These are phyloP conservation scores for Phytophthora fragariaefolia DNA, from an alignment of 352 stramenopile genomes.

Conservation along the genomic window DNA sequence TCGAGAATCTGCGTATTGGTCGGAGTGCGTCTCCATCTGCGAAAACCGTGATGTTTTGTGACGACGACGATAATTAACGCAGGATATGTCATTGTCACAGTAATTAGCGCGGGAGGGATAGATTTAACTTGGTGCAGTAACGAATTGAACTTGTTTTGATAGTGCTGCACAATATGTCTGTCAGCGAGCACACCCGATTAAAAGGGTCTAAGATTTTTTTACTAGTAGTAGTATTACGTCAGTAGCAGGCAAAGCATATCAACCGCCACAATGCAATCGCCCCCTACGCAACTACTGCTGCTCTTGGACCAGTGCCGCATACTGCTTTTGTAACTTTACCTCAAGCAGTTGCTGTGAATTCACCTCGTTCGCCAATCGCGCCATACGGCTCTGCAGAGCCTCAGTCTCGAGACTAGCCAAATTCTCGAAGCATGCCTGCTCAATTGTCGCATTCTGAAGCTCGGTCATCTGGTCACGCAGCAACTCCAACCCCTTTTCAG, in stretches of 20 bases:
- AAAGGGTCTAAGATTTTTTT: neutral
- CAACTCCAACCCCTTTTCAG: slow-evolving; percentile 42
- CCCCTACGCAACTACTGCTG: slow-evolving; percentile 15
- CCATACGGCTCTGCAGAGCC: slow-evolving; percentile 70
- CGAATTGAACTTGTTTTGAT: neutral
- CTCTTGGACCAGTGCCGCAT: slow-evolving; percentile 54
- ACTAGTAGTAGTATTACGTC: too few species aligned
- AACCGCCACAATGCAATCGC: neutral
- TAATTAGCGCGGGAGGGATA: neutral
- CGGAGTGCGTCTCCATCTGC: slow-evolving; percentile 43
- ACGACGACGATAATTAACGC: slow-evolving; percentile 33
- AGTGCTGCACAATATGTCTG: neutral
- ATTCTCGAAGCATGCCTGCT: slow-evolving; percentile 71
- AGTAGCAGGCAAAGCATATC: neutral
- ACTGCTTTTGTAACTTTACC: slow-evolving; percentile 84
- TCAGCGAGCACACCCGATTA: neutral
- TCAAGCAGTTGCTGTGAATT: slow-evolving; percentile 80
- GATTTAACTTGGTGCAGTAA: neutral
- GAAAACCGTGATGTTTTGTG: slow-evolving; percentile 56
- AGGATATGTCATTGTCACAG: neutral
- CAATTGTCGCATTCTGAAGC: slow-evolving; percentile 68
- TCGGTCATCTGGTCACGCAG: slow-evolving; percentile 48
- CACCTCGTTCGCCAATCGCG: slow-evolving; percentile 70
- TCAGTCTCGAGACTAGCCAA: slow-evolving; percentile 59
- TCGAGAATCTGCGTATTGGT: slow-evolving; percentile 78